A percentile compares a stretch with the other conserved stretches of the same genome.
Evolutionary conservation across 257 asterid species (phyloP).

Genomic region (Salvia splendens): DNA sequence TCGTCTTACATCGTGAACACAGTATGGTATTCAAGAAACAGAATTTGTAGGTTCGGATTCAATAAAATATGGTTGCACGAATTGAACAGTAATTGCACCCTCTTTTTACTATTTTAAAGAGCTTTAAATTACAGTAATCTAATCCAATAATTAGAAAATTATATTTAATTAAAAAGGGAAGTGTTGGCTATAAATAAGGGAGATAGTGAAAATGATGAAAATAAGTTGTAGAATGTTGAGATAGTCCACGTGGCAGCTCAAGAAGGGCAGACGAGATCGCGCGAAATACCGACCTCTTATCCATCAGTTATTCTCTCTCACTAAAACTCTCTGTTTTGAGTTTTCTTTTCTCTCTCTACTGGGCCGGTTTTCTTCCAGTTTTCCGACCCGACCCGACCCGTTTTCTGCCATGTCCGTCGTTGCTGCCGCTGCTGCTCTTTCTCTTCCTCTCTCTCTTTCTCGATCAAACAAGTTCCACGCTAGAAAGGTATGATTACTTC

Average conservation of each 20-base stretch:
- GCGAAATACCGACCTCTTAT: slow-evolving; percentile 60
- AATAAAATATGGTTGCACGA: no score
- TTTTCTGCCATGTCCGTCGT: slow-evolving; percentile 70
- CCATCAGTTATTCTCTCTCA: slow-evolving; percentile 42
- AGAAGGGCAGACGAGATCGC: slow-evolving; percentile 68
- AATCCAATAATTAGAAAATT: no score
- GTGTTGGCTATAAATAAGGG: neutral
- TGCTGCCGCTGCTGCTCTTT: slow-evolving; percentile 82
- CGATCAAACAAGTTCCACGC: slow-evolving; percentile 52
- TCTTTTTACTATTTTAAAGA: no score
- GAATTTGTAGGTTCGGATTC: no score
- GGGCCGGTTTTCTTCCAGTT: neutral
- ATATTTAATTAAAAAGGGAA: no score
- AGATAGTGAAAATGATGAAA: neutral
- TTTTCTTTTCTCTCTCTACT: neutral
- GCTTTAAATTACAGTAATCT: no score
- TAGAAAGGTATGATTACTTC: slow-evolving; percentile 53
- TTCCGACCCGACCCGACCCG: slow-evolving; percentile 33
- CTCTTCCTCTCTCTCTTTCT: slow-evolving; percentile 62
- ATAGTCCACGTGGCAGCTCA: slow-evolving; percentile 57
- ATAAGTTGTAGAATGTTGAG: neutral
- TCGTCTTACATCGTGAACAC: no score
- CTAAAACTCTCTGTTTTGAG: slow-evolving; percentile 17
- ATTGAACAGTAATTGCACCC: no score
- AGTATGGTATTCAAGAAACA: no score